Evolutionary conservation across 768 basidiomycete genomes (phyloP).

Genomic region (Gloeopeniophorella convolvens): DNA sequence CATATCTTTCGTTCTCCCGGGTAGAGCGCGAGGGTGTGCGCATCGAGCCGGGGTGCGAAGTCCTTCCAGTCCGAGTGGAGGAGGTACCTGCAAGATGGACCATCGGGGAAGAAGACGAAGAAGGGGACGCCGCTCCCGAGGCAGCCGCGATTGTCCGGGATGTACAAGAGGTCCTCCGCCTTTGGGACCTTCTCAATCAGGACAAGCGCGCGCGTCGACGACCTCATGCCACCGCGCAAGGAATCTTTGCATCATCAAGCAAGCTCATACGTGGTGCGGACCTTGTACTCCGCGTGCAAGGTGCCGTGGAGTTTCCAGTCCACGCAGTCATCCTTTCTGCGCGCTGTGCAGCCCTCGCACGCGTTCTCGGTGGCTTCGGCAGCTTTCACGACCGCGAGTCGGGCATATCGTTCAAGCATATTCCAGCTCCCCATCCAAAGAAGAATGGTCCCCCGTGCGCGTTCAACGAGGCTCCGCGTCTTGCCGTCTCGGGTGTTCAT

Average conservation of each 20-base stretch:
- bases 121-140: constrained; percentile 22
- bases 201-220: constrained; percentile 5
- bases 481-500: constrained; percentile 50
- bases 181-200: constrained; percentile 21
- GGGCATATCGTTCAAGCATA: constrained; percentile 29
- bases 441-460: constrained; percentile 12
- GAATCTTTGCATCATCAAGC: background rate
- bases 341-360: constrained; percentile 43
- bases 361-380: constrained; percentile 34
- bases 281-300: constrained; percentile 42
- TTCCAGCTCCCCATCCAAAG: constrained; percentile 7
- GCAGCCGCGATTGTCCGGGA: constrained; percentile 29
- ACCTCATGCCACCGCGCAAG: constrained; percentile 1
- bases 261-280: constrained; percentile 53
- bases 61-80: background rate
- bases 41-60: constrained; percentile 6
- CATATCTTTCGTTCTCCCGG: constrained; percentile 37
- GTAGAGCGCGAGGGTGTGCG: constrained; percentile 19
- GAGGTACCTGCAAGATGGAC: background rate
- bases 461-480: constrained; percentile 17
- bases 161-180: constrained; percentile 27
- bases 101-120: constrained; percentile 21
- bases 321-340: constrained; percentile 64
- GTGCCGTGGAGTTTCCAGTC: constrained; percentile 41
- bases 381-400: constrained; percentile 17